Percentiles rank a stretch among this genome's conserved stretches.
phyloP scores from a whole-genome alignment of 306 rosid genomes.

The Fragaria iinumae region DNA sequence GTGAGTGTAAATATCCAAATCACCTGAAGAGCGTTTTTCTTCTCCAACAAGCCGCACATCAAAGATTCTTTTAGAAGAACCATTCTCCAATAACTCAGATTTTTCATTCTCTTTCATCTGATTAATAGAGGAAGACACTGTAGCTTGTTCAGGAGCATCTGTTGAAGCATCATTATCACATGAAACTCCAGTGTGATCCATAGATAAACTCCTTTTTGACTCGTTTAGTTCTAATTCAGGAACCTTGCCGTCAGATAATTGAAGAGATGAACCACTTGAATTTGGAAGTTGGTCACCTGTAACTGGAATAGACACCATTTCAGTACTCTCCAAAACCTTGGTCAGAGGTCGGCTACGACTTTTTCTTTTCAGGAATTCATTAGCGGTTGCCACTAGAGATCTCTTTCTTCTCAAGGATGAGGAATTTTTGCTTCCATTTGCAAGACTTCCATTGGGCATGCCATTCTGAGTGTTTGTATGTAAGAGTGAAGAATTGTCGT shows the following conservation, averaged over 20 bases:
- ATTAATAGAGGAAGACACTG: constrained; percentile 40
- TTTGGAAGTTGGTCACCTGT: constrained; percentile 59
- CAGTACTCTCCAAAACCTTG: constrained; percentile 86
- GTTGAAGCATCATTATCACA: constrained; percentile 58
- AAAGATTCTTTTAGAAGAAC: constrained; percentile 49
- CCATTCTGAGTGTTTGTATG: constrained; percentile 43
- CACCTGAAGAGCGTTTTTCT: constrained; percentile 66
- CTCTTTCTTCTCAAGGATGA: constrained; percentile 70
- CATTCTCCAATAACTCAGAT: constrained; percentile 45
- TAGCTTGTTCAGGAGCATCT: constrained; percentile 48
- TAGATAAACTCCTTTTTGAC: constrained; percentile 45
- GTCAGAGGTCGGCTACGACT: constrained; percentile 72
- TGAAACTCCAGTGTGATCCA: constrained; percentile 42
- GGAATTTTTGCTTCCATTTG: constrained; percentile 51
- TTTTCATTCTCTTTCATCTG: constrained; percentile 48
- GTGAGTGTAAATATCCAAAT: neutral
- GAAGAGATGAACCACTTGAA: constrained; percentile 50
- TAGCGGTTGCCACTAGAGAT: constrained; percentile 62
- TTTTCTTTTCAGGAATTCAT: constrained; percentile 68
- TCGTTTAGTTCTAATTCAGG: constrained; percentile 51
- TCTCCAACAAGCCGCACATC: constrained; percentile 65
- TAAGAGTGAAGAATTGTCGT: constrained; percentile 54
- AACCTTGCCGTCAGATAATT: constrained; percentile 47
- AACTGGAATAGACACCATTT: constrained; percentile 79
- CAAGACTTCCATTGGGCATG: constrained; percentile 53